Evolutionary conservation across 2,329 filamentous ascomycete species (phyloP), one percentile per base, ranked within the genome.

Genomic region (Xylaria sp.): DNA sequence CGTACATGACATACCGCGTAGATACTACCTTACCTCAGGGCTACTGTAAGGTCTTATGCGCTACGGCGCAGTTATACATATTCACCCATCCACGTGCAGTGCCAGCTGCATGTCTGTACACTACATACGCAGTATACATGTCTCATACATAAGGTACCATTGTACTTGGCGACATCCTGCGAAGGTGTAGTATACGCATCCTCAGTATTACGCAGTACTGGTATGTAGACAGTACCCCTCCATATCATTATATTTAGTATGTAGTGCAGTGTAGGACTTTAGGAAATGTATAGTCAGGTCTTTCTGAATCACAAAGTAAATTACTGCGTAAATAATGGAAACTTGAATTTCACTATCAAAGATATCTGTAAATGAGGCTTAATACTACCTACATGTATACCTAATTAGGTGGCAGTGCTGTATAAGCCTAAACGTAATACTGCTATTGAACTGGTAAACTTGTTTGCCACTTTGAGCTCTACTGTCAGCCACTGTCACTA

Each of bases 21-120:
- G n/a, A n/a, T n/a, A n/a, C n/a, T n/a, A n/a, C n/a, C n/a, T n/a
- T n/a, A n/a, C n/a, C n/a, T n/a, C n/a, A n/a, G n/a, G n/a, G n/a
- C n/a, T 39, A 9, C n/a, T 39, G 33, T 39, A 42, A 25, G 17
- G 42, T 53, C 59, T 36, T 38, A 49, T 42, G 44, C 33, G 44
- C 33, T 61, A 45, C n/a, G 11, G 17, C 20, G 27, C 42, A 13
- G n/a, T n/a, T 51, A 31, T 31, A 29, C 53, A 45, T 47, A 3
- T 20, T 42, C 33, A 62, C 25, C 22, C 33, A 54, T 49, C 51
- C 60, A 56, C 42, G 22, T 56, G 51, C 60, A 56, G 51, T 61
- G 57, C 6, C 36, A 50, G 47, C 33, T 53, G 57, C 44, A 50
- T 38, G 31, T 59, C 13, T 39, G 31, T 20, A 44, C 36, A 38